Evolutionary conservation across 495 filamentous ascomycete species (phyloP), one percentile per base, ranked within the genome.

Genomic region (Xanthoparmelia taractica): DNA sequence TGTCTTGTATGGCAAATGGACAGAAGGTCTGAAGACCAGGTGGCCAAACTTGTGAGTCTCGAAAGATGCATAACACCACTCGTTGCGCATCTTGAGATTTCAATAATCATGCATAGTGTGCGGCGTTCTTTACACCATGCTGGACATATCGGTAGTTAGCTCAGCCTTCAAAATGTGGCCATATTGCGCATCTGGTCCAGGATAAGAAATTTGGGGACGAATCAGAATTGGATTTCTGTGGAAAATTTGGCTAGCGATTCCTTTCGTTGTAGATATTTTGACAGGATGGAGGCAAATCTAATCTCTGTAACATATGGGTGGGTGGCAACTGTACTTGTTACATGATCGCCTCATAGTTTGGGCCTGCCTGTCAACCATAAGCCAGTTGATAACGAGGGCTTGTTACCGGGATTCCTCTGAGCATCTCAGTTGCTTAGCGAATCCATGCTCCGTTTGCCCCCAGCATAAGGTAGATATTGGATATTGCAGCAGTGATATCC

Each of bases 1-100:
- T 75, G 87, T 96, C 34, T 81, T 98, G 25, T 97, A 96, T 74
- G 79, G 84, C 48, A 82, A 93, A 29, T 98, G 94, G 94, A 81
- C 88, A 1, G 90, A 95, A 64, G 92, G 90, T 18, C 74, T 97
- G 69, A 85, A 86, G 68, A 82, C 80, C 59, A 80, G 93, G 60
- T 98, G 93, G 93, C 82, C 84, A 23, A 75, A 76, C 38, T 71
- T 82, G 25, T 85, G 73, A 70, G 11, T 20, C 18, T 48, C 52
- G 36, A 37, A 57, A 45, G 17, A 17, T 20, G 4, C n/a, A 23
- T 50, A 6, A 17, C n/a, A 40, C 20, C 36, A 23, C 65, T 57
- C 41, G 47, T 41, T 56, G 5, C 37, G 33, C 33, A 61, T 65
- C 13, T 56, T 33, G 29, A 37, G 29, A 63, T 29, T 43, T 60